phyloP scores from a whole-genome alignment of 768 basidiomycete species.

The Inosperma sp. region DNA sequence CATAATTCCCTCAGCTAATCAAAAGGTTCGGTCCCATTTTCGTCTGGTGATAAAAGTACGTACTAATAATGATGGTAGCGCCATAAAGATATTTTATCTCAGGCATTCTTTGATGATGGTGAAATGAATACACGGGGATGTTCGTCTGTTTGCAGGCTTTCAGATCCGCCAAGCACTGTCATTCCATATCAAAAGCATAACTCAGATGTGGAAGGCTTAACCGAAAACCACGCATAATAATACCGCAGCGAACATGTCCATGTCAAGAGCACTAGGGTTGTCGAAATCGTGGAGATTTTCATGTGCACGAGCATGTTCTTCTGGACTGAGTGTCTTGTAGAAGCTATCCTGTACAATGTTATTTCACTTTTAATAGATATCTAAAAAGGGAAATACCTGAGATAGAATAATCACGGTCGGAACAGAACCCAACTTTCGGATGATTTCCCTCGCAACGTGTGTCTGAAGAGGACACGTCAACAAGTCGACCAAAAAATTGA shows the following conservation, averaged over 20 bases:
- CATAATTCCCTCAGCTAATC: conserved; percentile 85
- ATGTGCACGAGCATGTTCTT: conserved; percentile 81
- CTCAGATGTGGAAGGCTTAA: neutral
- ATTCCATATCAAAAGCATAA: neutral
- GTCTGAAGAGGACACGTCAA: conserved; percentile 44
- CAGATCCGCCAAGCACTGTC: conserved; percentile 78
- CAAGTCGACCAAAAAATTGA: neutral
- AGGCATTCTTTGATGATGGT: conserved; percentile 74
- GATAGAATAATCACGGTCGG: conserved; percentile 89
- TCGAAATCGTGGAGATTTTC: conserved; percentile 82
- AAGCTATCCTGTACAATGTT: conserved; percentile 89
- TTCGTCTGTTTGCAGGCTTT: conserved; percentile 80
- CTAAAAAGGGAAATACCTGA: conserved; percentile 46
- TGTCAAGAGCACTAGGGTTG: conserved; percentile 90
- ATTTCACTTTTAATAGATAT: no score
- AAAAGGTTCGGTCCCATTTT: neutral
- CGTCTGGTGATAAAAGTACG: conserved; percentile 10
- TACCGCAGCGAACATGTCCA: conserved; percentile 78
- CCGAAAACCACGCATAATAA: conserved; percentile 22
- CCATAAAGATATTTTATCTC: conserved; percentile 90
- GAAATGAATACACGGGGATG: conserved; percentile 94
- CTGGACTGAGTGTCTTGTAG: conserved; percentile 75
- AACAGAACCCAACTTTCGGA: conserved; percentile 74
- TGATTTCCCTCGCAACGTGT: conserved; percentile 79
- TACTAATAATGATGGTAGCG: conserved; percentile 85